These are phyloP conservation scores for Exophiala xenobiotica DNA, from an alignment of 2,329 filamentous ascomycete genomes.

Conservation along the genomic window DNA sequence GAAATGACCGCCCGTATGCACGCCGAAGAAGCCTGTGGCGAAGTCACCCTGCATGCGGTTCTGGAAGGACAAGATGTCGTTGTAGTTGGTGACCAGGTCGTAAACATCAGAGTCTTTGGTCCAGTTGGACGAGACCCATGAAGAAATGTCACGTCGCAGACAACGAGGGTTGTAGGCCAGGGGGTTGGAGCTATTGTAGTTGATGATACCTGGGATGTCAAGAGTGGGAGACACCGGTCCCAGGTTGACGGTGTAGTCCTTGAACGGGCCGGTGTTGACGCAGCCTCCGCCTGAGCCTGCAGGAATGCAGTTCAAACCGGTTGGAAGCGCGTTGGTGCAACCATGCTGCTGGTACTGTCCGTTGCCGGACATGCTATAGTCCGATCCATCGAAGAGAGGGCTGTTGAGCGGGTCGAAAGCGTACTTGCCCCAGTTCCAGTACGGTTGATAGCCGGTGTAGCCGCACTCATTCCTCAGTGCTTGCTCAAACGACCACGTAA, in stretches of 20 bases:
- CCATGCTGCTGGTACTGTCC: conserved; percentile 13
- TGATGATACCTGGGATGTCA: conserved; percentile 19
- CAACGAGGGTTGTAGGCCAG: conserved; percentile 26
- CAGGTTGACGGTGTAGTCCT: conserved; percentile 38
- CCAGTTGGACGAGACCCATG: conserved; percentile 26
- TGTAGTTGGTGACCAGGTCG: conserved; percentile 20
- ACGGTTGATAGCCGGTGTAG: conserved; percentile 45
- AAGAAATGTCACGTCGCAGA: conserved; percentile 25
- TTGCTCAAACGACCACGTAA: conserved; percentile 43
- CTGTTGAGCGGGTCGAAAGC: conserved; percentile 33
- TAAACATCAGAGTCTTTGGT: conserved; percentile 24
- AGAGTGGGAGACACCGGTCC: conserved; percentile 32
- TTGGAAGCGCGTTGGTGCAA: conserved; percentile 16
- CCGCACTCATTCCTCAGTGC: conserved; percentile 46
- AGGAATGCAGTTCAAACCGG: conserved; percentile 22
- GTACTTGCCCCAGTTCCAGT: conserved; percentile 41
- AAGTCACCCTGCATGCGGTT: conserved; percentile 25
- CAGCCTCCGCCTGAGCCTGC: conserved; percentile 30
- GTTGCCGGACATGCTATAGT: conserved; percentile 38
- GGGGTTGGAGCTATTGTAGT: conserved; percentile 22
- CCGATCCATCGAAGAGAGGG: conserved; percentile 39
- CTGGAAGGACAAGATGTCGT: conserved; percentile 22
- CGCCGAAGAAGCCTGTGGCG: conserved; percentile 19
- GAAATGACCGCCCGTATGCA: conserved; percentile 27
- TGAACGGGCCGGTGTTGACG: conserved; percentile 30